A percentile compares a stretch with the other conserved stretches of the same genome.
Evolutionary conservation across 768 basidiomycete genomes (phyloP).

Genomic region (Leccinum sublutescens): DNA sequence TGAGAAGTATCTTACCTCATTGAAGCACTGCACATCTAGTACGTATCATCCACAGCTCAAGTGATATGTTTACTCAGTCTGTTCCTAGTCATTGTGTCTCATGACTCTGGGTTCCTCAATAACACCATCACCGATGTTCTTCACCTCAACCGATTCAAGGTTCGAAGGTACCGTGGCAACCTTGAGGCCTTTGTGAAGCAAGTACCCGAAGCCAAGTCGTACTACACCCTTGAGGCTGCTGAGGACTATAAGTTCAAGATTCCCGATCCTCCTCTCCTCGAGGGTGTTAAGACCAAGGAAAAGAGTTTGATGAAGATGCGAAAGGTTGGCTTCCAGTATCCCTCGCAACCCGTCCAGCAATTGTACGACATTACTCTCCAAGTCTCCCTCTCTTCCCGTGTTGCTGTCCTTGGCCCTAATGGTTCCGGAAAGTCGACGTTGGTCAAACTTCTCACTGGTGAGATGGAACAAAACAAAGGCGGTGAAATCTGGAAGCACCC

Average conservation of each 20-base stretch:
- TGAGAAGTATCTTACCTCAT: constrained; percentile 85
- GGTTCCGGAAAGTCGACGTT: constrained; percentile 98
- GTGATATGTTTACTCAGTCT: constrained; percentile 9
- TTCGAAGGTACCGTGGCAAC: constrained; percentile 93
- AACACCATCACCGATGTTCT: constrained; percentile 98
- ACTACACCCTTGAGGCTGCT: constrained; percentile 92
- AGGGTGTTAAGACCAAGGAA: constrained; percentile 99
- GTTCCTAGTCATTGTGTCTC: constrained; percentile 84
- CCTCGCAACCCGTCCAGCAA: constrained; percentile 80
- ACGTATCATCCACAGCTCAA: constrained; percentile 30
- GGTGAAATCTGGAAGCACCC: constrained; percentile 99
- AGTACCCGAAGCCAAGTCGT: constrained; percentile 96
- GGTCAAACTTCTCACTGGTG: constrained; percentile 95
- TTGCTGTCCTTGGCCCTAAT: constrained; percentile 97
- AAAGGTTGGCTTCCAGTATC: constrained; percentile 97
- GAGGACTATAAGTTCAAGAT: constrained; percentile 99
- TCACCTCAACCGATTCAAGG: constrained; percentile 97
- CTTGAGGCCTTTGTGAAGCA: constrained; percentile 91
- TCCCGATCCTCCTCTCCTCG: constrained; percentile 93
- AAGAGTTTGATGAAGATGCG: constrained; percentile 97
- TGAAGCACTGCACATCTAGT: constrained; percentile 93
- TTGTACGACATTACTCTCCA: constrained; percentile 94
- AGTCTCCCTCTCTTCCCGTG: constrained; percentile 97
- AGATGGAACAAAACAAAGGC: constrained; percentile 94
- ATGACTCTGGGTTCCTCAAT: constrained; percentile 97